A percentile compares a stretch with the other conserved stretches of the same genome.
Conservation (phyloP, 805 yeast species). For the Lachancea thermotolerans region DNA sequence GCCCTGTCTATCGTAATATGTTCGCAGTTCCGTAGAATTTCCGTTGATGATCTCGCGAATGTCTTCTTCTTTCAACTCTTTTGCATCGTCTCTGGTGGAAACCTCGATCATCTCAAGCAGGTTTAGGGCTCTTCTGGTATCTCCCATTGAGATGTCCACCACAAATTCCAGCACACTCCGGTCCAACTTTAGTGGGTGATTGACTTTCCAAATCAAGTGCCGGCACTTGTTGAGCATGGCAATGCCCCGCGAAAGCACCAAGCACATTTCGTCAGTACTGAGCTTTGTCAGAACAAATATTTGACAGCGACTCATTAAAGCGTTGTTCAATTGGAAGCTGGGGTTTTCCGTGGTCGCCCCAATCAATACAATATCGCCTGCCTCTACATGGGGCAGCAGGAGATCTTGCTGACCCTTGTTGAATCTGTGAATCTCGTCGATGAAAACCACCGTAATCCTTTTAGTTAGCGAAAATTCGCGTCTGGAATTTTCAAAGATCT, state of each 20-base stretch:
- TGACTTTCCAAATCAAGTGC: constrained; percentile 38
- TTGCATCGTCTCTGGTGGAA: constrained; percentile 48
- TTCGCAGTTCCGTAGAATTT: constrained; percentile 37
- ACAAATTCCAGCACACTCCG: constrained; percentile 59
- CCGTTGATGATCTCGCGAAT: constrained; percentile 40
- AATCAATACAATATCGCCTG: constrained; percentile 70
- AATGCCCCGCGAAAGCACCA: constrained; percentile 53
- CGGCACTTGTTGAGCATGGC: constrained; percentile 53
- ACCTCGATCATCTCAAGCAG: constrained; percentile 72
- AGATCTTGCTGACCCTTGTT: constrained; percentile 83
- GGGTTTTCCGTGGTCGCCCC: constrained; percentile 99
- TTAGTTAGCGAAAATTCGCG: constrained; percentile 36
- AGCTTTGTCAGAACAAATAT: constrained; percentile 63
- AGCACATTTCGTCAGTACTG: constrained; percentile 39
- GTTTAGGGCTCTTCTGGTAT: constrained; percentile 78
- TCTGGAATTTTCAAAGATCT: constrained; percentile 42
- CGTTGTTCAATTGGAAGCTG: constrained; percentile 70
- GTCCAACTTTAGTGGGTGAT: constrained; percentile 40
- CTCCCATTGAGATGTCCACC: constrained; percentile 76
- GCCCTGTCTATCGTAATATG: constrained; percentile 72
- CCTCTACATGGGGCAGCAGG: constrained; percentile 75
- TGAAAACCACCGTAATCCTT: constrained; percentile 62
- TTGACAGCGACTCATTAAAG: constrained; percentile 78
- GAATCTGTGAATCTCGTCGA: constrained; percentile 91
- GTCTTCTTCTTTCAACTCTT: constrained; percentile 18